Evolutionary conservation across 1,284 basidiomycete genomes (phyloP).

Genomic region (Stygiomarasmius scandens): DNA sequence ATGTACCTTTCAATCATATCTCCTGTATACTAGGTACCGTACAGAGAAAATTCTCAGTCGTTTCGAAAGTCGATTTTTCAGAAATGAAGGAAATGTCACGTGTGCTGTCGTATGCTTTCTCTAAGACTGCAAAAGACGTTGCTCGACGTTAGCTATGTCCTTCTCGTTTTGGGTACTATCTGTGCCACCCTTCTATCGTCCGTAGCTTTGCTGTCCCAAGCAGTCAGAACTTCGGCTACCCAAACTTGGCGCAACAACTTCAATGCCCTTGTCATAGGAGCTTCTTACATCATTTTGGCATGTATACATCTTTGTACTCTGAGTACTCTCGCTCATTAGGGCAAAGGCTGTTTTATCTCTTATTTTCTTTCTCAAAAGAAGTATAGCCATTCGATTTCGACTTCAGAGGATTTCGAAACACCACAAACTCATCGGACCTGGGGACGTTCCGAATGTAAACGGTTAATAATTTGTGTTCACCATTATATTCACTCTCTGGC

Average conservation of each 20-base stretch:
- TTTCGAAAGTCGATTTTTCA: too few relatives aligned
- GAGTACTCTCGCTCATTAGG: not conserved
- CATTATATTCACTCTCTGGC: not conserved
- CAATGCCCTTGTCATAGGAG: slow-evolving; percentile 66
- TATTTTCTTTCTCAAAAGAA: slow-evolving; percentile 64
- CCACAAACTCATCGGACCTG: slow-evolving; percentile 59
- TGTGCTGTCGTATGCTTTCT: slow-evolving; percentile 26
- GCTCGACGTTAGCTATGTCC: slow-evolving; percentile 48
- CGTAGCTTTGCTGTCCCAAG: slow-evolving; percentile 65
- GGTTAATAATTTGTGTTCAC: slow-evolving; percentile 27
- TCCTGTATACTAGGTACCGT: too few relatives aligned
- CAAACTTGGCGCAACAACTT: slow-evolving; percentile 59
- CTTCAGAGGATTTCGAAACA: slow-evolving; percentile 74
- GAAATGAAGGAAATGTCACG: too few relatives aligned
- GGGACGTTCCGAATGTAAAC: slow-evolving; percentile 73
- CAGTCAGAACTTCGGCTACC: slow-evolving; percentile 60
- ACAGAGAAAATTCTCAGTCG: too few relatives aligned
- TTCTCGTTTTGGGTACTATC: slow-evolving; percentile 55
- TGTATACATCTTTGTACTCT: slow-evolving; percentile 24
- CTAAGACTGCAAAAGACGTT: slow-evolving; percentile 37
- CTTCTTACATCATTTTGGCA: slow-evolving; percentile 68
- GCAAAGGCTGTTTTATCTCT: slow-evolving; percentile 55
- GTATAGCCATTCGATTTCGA: slow-evolving; percentile 62
- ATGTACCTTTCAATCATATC: too few relatives aligned
- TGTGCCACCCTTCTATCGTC: slow-evolving; percentile 65